These are phyloP conservation scores for Tulasnella sp. DNA, from an alignment of 768 basidiomycete genomes.

Conservation along the genomic window DNA sequence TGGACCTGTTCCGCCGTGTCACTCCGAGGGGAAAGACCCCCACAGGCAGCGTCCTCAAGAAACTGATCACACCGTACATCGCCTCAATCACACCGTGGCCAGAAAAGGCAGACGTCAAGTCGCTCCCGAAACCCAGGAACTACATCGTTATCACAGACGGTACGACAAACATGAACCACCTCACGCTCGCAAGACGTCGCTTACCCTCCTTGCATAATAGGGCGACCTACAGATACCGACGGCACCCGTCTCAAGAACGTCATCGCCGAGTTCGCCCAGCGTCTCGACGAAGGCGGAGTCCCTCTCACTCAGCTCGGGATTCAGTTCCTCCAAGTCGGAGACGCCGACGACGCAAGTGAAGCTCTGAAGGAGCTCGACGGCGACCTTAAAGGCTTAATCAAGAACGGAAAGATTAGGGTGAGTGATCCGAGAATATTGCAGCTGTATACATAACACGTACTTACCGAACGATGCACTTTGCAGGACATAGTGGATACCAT, in stretches of 20 bases:
- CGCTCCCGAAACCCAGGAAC: neutral
- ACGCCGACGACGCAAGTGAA: constrained; percentile 25
- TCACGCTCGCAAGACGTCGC: neutral
- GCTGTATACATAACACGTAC: neutral
- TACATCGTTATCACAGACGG: neutral
- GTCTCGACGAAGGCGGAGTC: constrained; percentile 26
- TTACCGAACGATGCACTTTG: neutral
- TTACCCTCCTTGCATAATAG: neutral
- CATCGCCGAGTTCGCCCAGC: constrained; percentile 19
- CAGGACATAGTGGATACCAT: neutral
- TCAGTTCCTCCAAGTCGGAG: constrained; percentile 29
- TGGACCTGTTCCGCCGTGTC: neutral
- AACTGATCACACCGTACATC: neutral
- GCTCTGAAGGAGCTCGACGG: constrained; percentile 44
- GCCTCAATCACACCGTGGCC: neutral
- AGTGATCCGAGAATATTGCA: neutral
- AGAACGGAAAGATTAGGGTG: neutral
- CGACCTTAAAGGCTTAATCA: constrained; percentile 18
- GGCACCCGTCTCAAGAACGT: constrained; percentile 15
- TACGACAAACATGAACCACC: neutral
- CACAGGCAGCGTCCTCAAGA: neutral
- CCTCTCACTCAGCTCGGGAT: constrained; percentile 29
- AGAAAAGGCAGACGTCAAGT: neutral
- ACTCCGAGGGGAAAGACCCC: neutral
- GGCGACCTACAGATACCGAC: constrained; percentile 14